These are phyloP conservation scores for Sungouiella blattae DNA, from an alignment of 805 yeast genomes.

Conservation along the genomic window DNA sequence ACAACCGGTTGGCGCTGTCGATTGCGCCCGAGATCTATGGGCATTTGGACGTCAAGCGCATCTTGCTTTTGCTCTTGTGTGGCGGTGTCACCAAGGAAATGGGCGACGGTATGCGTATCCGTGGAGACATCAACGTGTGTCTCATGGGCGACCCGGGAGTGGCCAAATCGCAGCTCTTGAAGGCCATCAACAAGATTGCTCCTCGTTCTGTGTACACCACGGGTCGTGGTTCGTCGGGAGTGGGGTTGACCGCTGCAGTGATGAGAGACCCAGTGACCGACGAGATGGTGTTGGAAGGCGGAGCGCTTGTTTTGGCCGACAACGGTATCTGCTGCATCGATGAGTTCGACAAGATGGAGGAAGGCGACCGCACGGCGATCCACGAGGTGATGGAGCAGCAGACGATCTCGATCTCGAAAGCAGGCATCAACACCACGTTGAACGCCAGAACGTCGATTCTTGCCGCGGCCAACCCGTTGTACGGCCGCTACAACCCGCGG, in stretches of 20 bases:
- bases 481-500: conserved; percentile 89
- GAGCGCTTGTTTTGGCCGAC: conserved; percentile 94
- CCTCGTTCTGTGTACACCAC: conserved; percentile 97
- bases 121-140: conserved; percentile 95
- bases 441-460: conserved; percentile 93
- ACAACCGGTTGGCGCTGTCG: conserved; percentile 75
- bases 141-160: conserved; percentile 99
- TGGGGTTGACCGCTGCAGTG: conserved; percentile 97
- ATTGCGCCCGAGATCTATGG: conserved; percentile 98
- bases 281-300: conserved; percentile 97
- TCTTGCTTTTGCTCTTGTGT: conserved; percentile 74
- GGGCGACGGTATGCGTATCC: conserved; percentile 94
- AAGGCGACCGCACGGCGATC: conserved; percentile 91
- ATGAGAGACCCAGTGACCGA: conserved; percentile 99
- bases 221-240: conserved; percentile 98
- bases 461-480: conserved; percentile 98
- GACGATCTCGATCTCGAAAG: conserved; percentile 94
- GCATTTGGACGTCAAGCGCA: conserved; percentile 89
- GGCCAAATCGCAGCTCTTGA: conserved; percentile 93
- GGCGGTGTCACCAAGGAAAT: conserved; percentile 95
- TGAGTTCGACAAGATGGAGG: conserved; percentile 99
- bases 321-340: conserved; percentile 98
- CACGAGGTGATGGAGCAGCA: conserved; percentile 99
- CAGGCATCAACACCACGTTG: conserved; percentile 93
- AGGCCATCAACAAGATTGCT: conserved; percentile 86